Evolutionary conservation across 176 grass and related monocot genomes (phyloP), one percentile per base, ranked within the genome.

Genomic region (Stipa capillata): DNA sequence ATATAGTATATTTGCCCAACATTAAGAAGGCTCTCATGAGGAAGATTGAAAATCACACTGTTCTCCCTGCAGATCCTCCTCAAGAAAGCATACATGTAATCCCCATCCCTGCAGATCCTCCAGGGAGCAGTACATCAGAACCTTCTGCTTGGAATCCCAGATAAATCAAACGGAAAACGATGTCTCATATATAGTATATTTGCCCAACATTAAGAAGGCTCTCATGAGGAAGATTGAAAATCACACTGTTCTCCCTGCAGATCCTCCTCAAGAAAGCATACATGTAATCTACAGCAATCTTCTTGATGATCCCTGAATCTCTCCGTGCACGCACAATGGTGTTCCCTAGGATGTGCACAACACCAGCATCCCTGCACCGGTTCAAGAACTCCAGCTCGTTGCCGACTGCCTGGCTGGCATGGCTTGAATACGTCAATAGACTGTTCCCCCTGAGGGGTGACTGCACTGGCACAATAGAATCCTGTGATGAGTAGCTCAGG

Each of bases 261-360:
- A 99, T 76, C 82, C 88, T 87, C 90, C 92, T 63, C 58, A 99
- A 83, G 82, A 95, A 95, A 6, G 96, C 92, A 85, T 95, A 99
- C 35, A 99, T 80, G 80, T 91, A 96, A 67, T 99, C 81, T 10
- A 99, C 88, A 1, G 88, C 77, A 7, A 99, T 2, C 86, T 53
- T 99, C 85, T 99, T 99, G 11, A 95, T n/a, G 47, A 93, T 61
- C 32, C 88, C 85, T 2, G 96, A 86, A 74, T 95, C 88, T 56
- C 96, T 72, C 54, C 86, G 85, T 27, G 96, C 88, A 1, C 86
- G 85, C 74, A 98, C 90, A 27, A 98, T 78, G 10, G 96, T 98
- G 79, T 98, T 98, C 84, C 96, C 96, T 2, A 98, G 90, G 29
- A 98, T 98, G 87, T 98, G 96, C 36, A 98, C 96, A 8, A 98